A percentile compares a stretch with the other conserved stretches of the same genome.
phyloP scores from a whole-genome alignment of 148 eudicot genomes.

The Vaccinium darrowii region DNA sequence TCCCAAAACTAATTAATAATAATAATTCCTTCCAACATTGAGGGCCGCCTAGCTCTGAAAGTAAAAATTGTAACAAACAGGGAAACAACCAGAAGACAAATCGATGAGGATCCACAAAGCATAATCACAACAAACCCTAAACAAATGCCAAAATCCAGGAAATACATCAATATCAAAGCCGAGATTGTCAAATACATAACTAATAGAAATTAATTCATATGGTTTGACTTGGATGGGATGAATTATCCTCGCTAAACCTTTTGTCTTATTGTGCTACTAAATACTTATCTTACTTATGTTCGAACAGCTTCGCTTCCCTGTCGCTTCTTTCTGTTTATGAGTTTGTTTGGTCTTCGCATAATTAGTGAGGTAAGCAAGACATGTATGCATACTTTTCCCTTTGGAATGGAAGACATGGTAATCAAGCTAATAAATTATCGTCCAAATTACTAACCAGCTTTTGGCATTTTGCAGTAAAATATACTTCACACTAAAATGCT shows the following conservation, averaged over 20 bases:
- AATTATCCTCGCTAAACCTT: neutral
- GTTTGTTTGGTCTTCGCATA: neutral
- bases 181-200: neutral
- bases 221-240: neutral
- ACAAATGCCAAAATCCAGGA: no score
- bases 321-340: neutral
- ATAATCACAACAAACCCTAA: no score
- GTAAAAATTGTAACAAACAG: no score
- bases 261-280: neutral
- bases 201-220: neutral
- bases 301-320: no score
- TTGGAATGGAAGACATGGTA: neutral
- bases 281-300: neutral
- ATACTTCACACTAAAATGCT: constrained; percentile 2
- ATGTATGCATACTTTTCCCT: neutral
- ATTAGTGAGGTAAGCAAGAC: neutral
- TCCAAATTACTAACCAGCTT: neutral
- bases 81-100: no score
- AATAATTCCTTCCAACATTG: no score
- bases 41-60: no score
- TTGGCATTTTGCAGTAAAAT: neutral
- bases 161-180: neutral
- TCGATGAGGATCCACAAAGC: no score
- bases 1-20: no score
- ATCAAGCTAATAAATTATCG: neutral